Evolutionary conservation across 1,139 yeast genomes (phyloP).

Genomic region (Waltiozyma sp.): DNA sequence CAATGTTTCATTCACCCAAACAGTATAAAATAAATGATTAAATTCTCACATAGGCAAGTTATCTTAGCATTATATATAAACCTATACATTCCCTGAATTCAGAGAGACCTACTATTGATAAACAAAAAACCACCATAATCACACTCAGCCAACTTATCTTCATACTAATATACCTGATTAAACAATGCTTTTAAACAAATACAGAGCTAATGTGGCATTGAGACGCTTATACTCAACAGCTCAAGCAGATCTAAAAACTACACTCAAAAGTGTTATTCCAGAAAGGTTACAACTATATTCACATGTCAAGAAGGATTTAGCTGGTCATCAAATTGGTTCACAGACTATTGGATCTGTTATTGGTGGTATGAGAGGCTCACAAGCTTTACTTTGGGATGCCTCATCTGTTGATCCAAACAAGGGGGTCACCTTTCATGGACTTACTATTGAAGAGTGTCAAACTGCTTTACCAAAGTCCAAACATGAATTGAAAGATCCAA

Average conservation of each 20-base stretch:
- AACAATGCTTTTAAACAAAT: not conserved
- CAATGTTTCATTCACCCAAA: too few species aligned
- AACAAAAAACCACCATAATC: too few species aligned
- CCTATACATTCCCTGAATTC: too few species aligned
- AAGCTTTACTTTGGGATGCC: constrained; percentile 42
- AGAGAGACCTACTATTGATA: too few species aligned
- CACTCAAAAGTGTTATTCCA: constrained; percentile 31
- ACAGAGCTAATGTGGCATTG: too few species aligned
- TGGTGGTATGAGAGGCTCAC: constrained; percentile 49
- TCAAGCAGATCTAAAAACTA: constrained; percentile 22
- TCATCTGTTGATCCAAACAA: constrained; percentile 40
- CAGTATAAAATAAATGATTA: too few species aligned
- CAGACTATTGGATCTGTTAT: constrained; percentile 32
- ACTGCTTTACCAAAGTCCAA: constrained; percentile 29
- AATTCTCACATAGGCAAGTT: too few species aligned
- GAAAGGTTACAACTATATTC: constrained; percentile 27
- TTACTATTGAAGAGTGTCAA: constrained; percentile 42
- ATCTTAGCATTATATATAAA: too few species aligned
- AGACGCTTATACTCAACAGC: constrained; percentile 5
- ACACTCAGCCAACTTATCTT: too few species aligned
- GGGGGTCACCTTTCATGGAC: constrained; percentile 46
- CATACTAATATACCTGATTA: too few species aligned
- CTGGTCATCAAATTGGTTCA: constrained; percentile 26
- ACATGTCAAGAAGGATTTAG: constrained; percentile 27
- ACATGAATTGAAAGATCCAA: constrained; percentile 22